A percentile compares a stretch with the other conserved stretches of the same genome.
Evolutionary conservation across 2,329 filamentous ascomycete genomes (phyloP).

Genomic region (Ophiostoma sp.): DNA sequence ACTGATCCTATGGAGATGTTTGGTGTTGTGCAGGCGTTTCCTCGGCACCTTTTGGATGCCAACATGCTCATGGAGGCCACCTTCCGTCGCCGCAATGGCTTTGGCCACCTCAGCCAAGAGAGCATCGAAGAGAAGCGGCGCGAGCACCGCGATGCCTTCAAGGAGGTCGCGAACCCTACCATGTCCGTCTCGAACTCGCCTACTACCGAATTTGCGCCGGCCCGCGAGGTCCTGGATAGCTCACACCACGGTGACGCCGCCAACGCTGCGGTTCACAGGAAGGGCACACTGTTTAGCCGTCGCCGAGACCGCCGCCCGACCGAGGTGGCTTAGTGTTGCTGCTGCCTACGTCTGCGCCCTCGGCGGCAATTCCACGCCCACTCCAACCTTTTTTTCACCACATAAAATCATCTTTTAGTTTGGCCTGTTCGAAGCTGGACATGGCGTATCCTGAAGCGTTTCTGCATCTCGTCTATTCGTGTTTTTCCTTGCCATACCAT

Average conservation of each 20-base stretch:
- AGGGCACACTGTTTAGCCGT: conserved; percentile 44
- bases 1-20: conserved; percentile 92
- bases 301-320: conserved; percentile 36
- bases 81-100: conserved; percentile 72
- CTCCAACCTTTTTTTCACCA: neutral
- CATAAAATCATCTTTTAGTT: neutral
- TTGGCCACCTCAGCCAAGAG: conserved; percentile 74
- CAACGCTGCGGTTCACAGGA: conserved; percentile 32
- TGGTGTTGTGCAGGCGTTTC: conserved; percentile 83
- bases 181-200: conserved; percentile 28
- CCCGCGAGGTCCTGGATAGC: conserved; percentile 6
- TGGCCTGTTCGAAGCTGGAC: neutral
- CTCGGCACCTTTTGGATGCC: conserved; percentile 72
- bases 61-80: conserved; percentile 78
- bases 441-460: neutral
- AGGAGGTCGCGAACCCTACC: conserved; percentile 41
- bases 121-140: conserved; percentile 70
- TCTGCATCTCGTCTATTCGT: neutral
- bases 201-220: neutral
- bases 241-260: neutral
- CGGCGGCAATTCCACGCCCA: neutral
- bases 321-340: conserved; percentile 32
- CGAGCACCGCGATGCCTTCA: conserved; percentile 54
- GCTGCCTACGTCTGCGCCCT: conserved; percentile 11
- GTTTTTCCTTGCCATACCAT: neutral